A percentile compares a stretch with the other conserved stretches of the same genome.
Evolutionary conservation across 2,329 filamentous ascomycete species (phyloP).

Genomic region (Fusarium sp.): DNA sequence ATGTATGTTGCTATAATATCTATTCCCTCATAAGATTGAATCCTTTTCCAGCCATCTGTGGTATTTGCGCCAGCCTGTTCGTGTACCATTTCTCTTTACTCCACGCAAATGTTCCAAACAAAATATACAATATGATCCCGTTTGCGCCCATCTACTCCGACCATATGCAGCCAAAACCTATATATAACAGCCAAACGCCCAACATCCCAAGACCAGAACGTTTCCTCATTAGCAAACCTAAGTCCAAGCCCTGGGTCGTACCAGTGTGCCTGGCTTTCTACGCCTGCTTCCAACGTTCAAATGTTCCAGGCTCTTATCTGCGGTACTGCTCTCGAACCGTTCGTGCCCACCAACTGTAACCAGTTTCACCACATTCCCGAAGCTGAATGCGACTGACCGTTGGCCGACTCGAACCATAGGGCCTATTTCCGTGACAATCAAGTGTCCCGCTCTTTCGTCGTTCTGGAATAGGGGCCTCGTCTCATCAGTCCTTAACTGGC

Average conservation of each 20-base stretch:
- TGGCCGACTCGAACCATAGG: slow-evolving; percentile 72
- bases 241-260: slow-evolving; percentile 40
- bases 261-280: slow-evolving; percentile 46
- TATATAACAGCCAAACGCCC: slow-evolving; percentile 3
- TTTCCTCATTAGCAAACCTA: slow-evolving; percentile 11
- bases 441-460: slow-evolving; percentile 58
- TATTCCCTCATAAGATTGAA: not conserved
- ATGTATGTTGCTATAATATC: not conserved
- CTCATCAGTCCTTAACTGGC: slow-evolving; percentile 58
- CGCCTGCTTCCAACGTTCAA: slow-evolving; percentile 55
- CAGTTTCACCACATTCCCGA: slow-evolving; percentile 79
- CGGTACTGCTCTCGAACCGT: slow-evolving; percentile 63
- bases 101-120: slow-evolving; percentile 6
- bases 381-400: slow-evolving; percentile 73
- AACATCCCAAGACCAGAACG: not conserved
- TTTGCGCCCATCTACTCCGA: slow-evolving; percentile 39
- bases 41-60: slow-evolving; percentile 17
- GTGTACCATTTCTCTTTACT: slow-evolving; percentile 5
- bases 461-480: slow-evolving; percentile 57
- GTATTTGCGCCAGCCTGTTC: slow-evolving; percentile 18
- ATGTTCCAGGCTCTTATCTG: slow-evolving; percentile 44
- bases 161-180: slow-evolving; percentile 12
- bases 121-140: slow-evolving; percentile 16
- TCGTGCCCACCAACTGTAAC: slow-evolving; percentile 72
- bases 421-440: slow-evolving; percentile 74